A percentile compares a stretch with the other conserved stretches of the same genome.
phyloP scores from a whole-genome alignment of 441 rosid species.

The Hura crepitans region DNA sequence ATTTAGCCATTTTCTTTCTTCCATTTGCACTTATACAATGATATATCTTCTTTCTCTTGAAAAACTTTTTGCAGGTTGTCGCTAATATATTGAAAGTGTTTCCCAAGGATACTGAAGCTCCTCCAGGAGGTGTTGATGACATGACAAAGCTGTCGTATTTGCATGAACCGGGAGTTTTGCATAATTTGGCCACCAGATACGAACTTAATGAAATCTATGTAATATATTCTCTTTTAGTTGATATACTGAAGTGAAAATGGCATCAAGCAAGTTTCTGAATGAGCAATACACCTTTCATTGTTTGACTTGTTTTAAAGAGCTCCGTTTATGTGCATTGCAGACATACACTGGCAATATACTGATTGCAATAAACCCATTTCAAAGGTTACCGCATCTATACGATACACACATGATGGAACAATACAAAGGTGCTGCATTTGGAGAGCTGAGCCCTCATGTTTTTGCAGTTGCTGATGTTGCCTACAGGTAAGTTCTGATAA shows the following conservation, averaged over 20 bases:
- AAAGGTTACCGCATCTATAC: slow-evolving; percentile 95
- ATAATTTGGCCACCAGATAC: slow-evolving; percentile 86
- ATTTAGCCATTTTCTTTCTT: slow-evolving; percentile 24
- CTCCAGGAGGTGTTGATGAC: slow-evolving; percentile 99
- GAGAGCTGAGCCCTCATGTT: slow-evolving; percentile 98
- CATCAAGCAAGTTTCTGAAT: slow-evolving; percentile 5
- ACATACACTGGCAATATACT: slow-evolving; percentile 99
- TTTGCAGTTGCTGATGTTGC: slow-evolving; percentile 98
- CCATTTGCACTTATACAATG: not conserved
- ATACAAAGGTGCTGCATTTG: slow-evolving; percentile 95
- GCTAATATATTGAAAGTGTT: slow-evolving; percentile 69
- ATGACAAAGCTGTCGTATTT: slow-evolving; percentile 98
- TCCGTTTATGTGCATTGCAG: slow-evolving; percentile 37
- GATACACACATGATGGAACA: slow-evolving; percentile 99
- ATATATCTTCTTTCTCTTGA: not conserved
- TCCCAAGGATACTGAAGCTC: slow-evolving; percentile 95
- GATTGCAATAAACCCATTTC: slow-evolving; percentile 96
- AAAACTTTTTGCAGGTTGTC: slow-evolving; percentile 55
- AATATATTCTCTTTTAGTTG: slow-evolving; percentile 26
- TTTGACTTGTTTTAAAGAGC: slow-evolving; percentile 16
- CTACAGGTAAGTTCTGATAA: slow-evolving; percentile 49
- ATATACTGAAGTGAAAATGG: slow-evolving; percentile 12
- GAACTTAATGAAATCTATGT: slow-evolving; percentile 98
- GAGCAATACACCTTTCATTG: not conserved
- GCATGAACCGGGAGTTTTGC: slow-evolving; percentile 97